Percentiles rank a stretch among this genome's conserved stretches.
Conservation (phyloP, 1,284 basidiomycete genomes). For the Clitocybe nebularis region DNA sequence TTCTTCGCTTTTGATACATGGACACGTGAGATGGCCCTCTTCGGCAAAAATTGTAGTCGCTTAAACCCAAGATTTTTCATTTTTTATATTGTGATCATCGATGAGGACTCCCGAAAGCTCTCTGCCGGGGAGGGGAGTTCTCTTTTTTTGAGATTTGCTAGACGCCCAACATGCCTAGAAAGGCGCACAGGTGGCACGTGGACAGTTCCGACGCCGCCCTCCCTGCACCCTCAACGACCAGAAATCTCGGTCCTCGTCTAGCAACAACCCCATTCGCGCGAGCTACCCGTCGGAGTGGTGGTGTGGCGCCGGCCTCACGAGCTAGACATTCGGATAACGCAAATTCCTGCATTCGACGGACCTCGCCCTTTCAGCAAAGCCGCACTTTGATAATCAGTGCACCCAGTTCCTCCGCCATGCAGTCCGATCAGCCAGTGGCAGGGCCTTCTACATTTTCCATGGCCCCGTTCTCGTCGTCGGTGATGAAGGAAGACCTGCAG, state of each 20-base stretch:
- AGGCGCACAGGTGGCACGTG: too few relatives aligned
- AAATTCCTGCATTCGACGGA: neutral
- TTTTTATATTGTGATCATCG: too few relatives aligned
- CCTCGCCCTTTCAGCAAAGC: too few relatives aligned
- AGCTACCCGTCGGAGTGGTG: slow-evolving; percentile 2
- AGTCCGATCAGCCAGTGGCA: neutral
- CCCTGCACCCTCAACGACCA: slow-evolving; percentile 16
- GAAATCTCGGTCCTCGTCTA: slow-evolving; percentile 13
- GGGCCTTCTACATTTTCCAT: slow-evolving; percentile 1
- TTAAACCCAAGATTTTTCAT: too few relatives aligned
- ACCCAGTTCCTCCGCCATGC: neutral
- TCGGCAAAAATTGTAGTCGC: too few relatives aligned
- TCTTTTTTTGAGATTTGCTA: too few relatives aligned
- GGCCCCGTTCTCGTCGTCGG: neutral
- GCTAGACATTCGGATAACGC: neutral
- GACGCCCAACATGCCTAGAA: too few relatives aligned
- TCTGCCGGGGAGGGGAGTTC: too few relatives aligned
- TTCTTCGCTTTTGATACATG: too few relatives aligned
- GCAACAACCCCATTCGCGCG: neutral
- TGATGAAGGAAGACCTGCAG: neutral
- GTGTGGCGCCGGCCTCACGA: neutral
- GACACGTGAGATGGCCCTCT: too few relatives aligned
- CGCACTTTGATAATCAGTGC: neutral
- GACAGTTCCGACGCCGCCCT: slow-evolving; percentile 11
- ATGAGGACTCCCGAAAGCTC: too few relatives aligned